Base-by-base conservation (phyloP, 805 yeast species). In the Sugiyamaella smithiae region DNA sequence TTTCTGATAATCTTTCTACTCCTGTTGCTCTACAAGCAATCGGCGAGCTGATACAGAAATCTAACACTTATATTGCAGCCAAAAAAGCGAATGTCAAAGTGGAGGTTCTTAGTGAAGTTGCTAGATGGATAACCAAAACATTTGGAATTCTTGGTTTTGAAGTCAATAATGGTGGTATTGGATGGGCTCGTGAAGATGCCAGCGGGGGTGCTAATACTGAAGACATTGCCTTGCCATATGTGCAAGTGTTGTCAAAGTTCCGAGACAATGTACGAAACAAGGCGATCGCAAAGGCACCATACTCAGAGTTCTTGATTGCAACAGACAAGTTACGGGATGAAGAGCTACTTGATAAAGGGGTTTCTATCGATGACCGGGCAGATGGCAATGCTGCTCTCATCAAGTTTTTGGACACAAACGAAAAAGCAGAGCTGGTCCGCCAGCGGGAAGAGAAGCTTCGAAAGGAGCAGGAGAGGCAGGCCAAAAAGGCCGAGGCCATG, bases 1-100 rank as follows among this genome's bases (percentile, higher is more conserved):
- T 93, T 70, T 84, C 95, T 68, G 99, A 93, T 64, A 93, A 88
- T 64, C 73, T 93, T 54, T 69, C 90, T 2, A 85, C 93, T 1
- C 93, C 96, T 19, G 74, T 70, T 49, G 97, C 83, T 0, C 66
- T 93, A 49, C 79, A 84, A 55, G 63, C 71, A 1, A 59, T 93
- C 43, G 69, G 77, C 52, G 95, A 85, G 14, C 69, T 93, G 49
- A 83, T 91, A 4, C 78, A 84, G 25, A 75, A 73, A 49, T 63
- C 87, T 5, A 91, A 93, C 65, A 76, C 80, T 31, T 93, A 91
- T 63, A 80, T 90, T 37, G 64, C 80, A 7, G 62, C 75, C n/a
- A 65, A 63, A 20, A 75, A 77, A 3, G 55, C 70, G 11, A 80
- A 76, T 14, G 57, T 82, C 43, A 75, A 78, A 59, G 75, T 85